Percentiles rank a stretch among this genome's conserved stretches.
These are phyloP conservation scores for Psilocybe mexicana DNA, from an alignment of 1,284 basidiomycete genomes.

Conservation along the genomic window DNA sequence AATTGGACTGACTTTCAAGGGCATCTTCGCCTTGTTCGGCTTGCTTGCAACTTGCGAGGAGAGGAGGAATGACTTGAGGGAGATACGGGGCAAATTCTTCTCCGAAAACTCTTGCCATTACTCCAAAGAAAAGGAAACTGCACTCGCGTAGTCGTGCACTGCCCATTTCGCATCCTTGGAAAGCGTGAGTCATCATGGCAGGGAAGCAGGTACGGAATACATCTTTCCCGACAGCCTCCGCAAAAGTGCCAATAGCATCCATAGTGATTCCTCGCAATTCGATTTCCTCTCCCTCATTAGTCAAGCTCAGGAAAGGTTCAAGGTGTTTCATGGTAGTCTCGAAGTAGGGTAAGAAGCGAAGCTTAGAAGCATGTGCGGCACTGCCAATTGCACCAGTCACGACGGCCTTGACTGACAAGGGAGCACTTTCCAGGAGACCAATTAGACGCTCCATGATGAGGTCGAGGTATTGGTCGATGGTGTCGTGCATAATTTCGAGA, in stretches of 20 bases:
- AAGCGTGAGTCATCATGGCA: constrained; percentile 94
- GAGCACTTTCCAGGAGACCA: constrained; percentile 85
- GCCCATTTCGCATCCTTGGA: constrained; percentile 88
- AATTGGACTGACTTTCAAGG: constrained; percentile 37
- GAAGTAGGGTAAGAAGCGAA: constrained; percentile 94
- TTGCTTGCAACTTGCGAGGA: constrained; percentile 87
- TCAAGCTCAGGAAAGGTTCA: constrained; percentile 83
- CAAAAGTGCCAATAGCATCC: constrained; percentile 97
- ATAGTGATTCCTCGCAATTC: constrained; percentile 97
- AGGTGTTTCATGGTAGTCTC: constrained; percentile 89
- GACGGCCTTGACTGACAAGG: constrained; percentile 88
- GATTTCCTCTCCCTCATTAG: constrained; percentile 84
- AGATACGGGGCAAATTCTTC: constrained; percentile 93
- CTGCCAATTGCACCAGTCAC: constrained; percentile 98
- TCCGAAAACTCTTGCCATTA: constrained; percentile 95
- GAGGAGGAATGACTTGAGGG: constrained; percentile 82
- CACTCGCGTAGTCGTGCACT: constrained; percentile 91
- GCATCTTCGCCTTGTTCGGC: constrained; percentile 75
- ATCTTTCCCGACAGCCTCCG: constrained; percentile 95
- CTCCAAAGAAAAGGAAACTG: constrained; percentile 98
- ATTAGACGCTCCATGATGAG: constrained; percentile 96
- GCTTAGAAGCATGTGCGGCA: constrained; percentile 97
- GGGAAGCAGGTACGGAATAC: constrained; percentile 95
- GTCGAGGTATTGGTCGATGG: constrained; percentile 89
- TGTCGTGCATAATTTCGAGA: constrained; percentile 92